These are phyloP conservation scores for Eucalyptus albens DNA, from an alignment of 345 rosid species.

Conservation along the genomic window DNA sequence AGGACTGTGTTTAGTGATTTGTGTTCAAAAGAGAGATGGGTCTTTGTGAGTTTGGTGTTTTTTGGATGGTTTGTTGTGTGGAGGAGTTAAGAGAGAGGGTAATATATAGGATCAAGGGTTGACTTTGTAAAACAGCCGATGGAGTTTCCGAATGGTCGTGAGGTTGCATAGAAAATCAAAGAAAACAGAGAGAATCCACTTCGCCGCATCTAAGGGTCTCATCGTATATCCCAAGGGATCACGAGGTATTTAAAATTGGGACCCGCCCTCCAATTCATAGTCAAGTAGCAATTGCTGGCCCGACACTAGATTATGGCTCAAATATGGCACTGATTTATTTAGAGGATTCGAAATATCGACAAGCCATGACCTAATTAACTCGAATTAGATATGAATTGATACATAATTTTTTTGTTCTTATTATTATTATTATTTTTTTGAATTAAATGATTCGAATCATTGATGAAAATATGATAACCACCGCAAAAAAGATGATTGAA, in stretches of 20 bases:
- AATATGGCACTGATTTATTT: background rate
- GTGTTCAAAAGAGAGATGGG: background rate
- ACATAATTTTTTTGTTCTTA: background rate
- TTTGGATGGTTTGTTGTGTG: background rate
- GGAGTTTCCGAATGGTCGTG: slow-evolving; percentile 34
- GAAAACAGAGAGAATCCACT: slow-evolving; percentile 16
- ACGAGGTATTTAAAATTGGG: background rate
- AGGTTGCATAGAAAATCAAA: background rate
- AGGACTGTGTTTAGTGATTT: background rate
- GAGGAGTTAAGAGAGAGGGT: background rate
- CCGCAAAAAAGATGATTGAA: background rate
- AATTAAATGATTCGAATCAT: background rate
- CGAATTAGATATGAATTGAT: background rate
- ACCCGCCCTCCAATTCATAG: background rate
- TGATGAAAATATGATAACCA: background rate
- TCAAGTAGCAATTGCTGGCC: background rate
- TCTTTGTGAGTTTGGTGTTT: background rate
- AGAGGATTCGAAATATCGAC: background rate
- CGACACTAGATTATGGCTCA: background rate
- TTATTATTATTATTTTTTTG: background rate
- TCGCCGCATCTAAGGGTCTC: slow-evolving; percentile 59
- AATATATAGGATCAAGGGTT: slow-evolving; percentile 1
- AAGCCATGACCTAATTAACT: background rate
- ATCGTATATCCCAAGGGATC: slow-evolving; percentile 55
- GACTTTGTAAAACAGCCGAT: slow-evolving; percentile 33